Percentiles rank a stretch among this genome's conserved stretches.
Evolutionary conservation across 148 eudicot species (phyloP).

Genomic region (Fagopyrum homotropicum): DNA sequence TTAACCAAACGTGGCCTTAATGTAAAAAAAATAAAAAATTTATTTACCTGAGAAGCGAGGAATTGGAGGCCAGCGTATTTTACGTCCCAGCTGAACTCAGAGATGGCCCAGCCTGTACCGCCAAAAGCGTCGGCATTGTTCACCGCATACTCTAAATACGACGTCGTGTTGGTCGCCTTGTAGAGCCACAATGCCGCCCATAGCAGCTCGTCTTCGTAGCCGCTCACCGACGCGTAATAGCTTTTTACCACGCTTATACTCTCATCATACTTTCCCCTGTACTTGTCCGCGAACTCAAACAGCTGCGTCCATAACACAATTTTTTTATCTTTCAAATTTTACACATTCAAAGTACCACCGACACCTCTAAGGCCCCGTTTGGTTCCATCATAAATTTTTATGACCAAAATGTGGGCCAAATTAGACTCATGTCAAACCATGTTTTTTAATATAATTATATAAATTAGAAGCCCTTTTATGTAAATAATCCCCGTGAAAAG

Average conservation of each 20-base stretch:
- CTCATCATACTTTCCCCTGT: conserved; percentile 57
- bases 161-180: conserved; percentile 47
- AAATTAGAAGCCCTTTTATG: not conserved
- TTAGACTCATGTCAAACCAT: not conserved
- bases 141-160: conserved; percentile 33
- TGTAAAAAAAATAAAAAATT: no score
- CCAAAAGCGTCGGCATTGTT: conserved; percentile 34
- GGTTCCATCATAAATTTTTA: not conserved
- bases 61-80: conserved; percentile 71
- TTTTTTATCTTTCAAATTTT: no score
- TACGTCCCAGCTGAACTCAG: conserved; percentile 85
- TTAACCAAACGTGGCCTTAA: no score
- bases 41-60: conserved; percentile 59
- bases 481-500: not conserved
- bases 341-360: conserved; percentile 7
- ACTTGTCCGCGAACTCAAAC: conserved; percentile 65
- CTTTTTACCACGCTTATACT: conserved; percentile 44
- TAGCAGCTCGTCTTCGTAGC: conserved; percentile 59
- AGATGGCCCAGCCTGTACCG: conserved; percentile 49
- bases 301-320: conserved; percentile 22
- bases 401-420: not conserved
- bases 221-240: conserved; percentile 62
- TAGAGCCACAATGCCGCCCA: conserved; percentile 75
- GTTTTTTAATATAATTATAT: not conserved
- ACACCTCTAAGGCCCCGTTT: not conserved